Evolutionary conservation across 2,329 filamentous ascomycete species (phyloP), one percentile per base, ranked within the genome.

Genomic region (Teratosphaeria pseudoeucalypti): DNA sequence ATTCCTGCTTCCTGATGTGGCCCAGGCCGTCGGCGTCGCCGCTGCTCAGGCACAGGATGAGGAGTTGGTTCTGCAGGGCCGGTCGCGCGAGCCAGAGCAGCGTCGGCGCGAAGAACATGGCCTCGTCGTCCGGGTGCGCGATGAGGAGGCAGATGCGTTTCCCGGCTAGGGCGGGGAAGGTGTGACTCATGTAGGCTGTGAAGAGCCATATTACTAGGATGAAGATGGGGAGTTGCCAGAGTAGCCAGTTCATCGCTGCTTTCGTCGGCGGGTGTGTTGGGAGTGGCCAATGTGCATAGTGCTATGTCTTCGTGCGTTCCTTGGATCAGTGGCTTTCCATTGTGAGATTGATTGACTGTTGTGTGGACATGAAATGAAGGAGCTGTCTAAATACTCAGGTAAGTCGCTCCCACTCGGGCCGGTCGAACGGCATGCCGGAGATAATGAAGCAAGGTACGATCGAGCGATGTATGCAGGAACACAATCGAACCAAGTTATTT

Each of bases 101-200:
- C 0, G 90, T 89, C 0, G 94, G 94, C 63, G 91, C 85, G 76
- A 99, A 99, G 81, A 99, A 99, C 94, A 99, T 99, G 74, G 92
- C 94, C 78, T 99, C 94, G 70, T 99, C 94, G 75, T 99, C 94
- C 0, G 94, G 94, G 76, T 99, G 94, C 26, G 94, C 94, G 70
- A 99, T 97, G 58, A 99, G 80, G 58, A 99, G 82, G 72, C 89
- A 88, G 71, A 99, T 90, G 70, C 89, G 85, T 81, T 95, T 95
- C 77, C 90, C 87, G 67, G 79, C 80, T 63, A 96, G 78, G 53
- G 78, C 82, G 3, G 90, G 88, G 66, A 89, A 83, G 34, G 80
- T 73, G 34, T 58, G 58, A 63, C 70, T 75, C 61, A 79, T 71
- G 61, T 76, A 75, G 34, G 75, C 72, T 34, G 77, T 79, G 66